These are phyloP conservation scores for Osmozyma mogii DNA, from an alignment of 805 yeast species.

Conservation along the genomic window DNA sequence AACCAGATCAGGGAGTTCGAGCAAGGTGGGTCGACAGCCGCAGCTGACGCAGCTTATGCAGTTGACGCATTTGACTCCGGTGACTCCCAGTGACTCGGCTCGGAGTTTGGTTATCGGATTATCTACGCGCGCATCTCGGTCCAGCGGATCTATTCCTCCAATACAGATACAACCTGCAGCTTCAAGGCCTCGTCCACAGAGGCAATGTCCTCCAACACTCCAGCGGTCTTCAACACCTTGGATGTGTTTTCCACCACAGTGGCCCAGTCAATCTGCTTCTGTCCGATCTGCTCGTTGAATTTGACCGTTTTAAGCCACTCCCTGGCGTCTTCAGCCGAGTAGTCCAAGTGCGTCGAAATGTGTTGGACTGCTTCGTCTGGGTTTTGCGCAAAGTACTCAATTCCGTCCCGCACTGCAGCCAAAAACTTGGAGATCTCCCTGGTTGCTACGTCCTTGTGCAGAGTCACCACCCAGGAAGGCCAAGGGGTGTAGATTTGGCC, in stretches of 20 bases:
- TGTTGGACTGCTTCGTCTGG: constrained; percentile 57
- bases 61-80: background rate
- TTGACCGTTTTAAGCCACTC: constrained; percentile 77
- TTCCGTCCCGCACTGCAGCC: constrained; percentile 55
- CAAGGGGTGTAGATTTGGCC: constrained; percentile 93
- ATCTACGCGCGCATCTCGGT: constrained; percentile 8
- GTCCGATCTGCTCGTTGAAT: constrained; percentile 42
- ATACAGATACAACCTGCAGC: constrained; percentile 1
- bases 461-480: constrained; percentile 86
- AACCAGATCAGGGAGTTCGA: background rate
- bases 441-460: constrained; percentile 15
- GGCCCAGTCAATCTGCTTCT: constrained; percentile 37
- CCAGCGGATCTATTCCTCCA: background rate
- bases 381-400: constrained; percentile 53
- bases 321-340: constrained; percentile 65
- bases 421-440: constrained; percentile 35
- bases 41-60: background rate
- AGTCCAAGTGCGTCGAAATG: constrained; percentile 65
- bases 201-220: constrained; percentile 38
- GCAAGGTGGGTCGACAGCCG: background rate
- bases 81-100: background rate
- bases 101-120: background rate
- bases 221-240: constrained; percentile 52
- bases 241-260: constrained; percentile 49
- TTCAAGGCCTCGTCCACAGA: constrained; percentile 20